phyloP scores from a whole-genome alignment of 2,329 filamentous ascomycete species.

The Macrophomina phaseolina region DNA sequence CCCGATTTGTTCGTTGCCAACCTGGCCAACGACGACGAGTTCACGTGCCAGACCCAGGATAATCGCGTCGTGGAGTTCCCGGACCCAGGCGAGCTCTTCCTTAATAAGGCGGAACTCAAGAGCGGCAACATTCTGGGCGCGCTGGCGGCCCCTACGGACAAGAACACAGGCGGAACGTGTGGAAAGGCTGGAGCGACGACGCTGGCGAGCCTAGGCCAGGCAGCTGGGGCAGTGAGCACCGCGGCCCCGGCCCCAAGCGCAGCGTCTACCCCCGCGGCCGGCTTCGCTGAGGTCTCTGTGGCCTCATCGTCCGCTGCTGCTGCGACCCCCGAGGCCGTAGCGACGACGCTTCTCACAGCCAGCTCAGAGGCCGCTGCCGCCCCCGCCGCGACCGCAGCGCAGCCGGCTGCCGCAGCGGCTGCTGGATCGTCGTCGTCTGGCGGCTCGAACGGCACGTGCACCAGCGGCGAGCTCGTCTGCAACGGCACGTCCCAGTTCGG shows the following conservation, averaged over 20 bases:
- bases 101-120: not conserved
- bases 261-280: not conserved
- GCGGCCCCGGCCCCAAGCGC: not conserved
- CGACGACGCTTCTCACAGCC: not conserved
- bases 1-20: constrained; percentile 79
- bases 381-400: not conserved
- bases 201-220: constrained; percentile 48
- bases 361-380: not conserved
- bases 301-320: constrained; percentile 46
- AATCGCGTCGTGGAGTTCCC: not conserved
- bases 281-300: constrained; percentile 17
- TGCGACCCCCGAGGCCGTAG: constrained; percentile 33
- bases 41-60: not conserved
- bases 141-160: constrained; percentile 19
- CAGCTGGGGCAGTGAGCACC: constrained; percentile 41
- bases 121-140: not conserved
- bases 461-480: constrained; percentile 13
- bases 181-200: constrained; percentile 47
- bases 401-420: not conserved
- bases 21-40: constrained; percentile 46
- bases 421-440: too few species aligned
- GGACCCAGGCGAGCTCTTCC: not conserved
- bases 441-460: not conserved
- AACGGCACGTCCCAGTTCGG: constrained; percentile 49
- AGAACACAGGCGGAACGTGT: constrained; percentile 34